Evolutionary conservation across 148 eudicot species (phyloP), one percentile per base, ranked within the genome.

Genomic region (Camellia sinensis): DNA sequence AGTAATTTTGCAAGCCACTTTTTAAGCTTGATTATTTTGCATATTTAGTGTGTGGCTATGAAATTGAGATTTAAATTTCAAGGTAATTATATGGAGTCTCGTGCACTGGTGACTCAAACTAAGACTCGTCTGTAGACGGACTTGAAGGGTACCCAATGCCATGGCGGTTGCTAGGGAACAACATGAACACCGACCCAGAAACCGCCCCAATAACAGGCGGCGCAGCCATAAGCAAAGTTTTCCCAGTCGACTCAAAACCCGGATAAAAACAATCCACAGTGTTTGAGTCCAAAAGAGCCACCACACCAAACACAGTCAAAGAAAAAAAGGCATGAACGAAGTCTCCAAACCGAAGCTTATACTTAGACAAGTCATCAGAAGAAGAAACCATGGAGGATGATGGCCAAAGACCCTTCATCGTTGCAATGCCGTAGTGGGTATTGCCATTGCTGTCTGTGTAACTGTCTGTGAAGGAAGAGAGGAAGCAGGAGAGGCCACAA

Each of bases 141-240:
- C 64, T 18, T 17, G 64, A 80, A 62, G 93, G 91, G 82, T 92
- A 87, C 64, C 97, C 97, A 56, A 93, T 91, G 4, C 97, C 97
- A 82, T 94, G 97, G 40, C 98, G 80, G 9, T 82, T 91, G n/a
- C 86, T 87, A 7, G 98, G 97, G 79, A 92, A 94, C 79, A 82
- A n/a, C 18, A 90, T 86, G 40, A 94, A 92, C 41, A 94, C 87
- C 0, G 82, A 71, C 15, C 90, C 82, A 4, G 91, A 79, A 57
- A 91, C 72, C 0, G 88, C 79, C 4, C 97, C 97, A 13, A 92
- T 88, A 46, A 84, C 91, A 4, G 97, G 88, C 1, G 98, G 98
- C 85, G 92, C 73, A 64, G 80, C 91, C 94, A 89, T 87, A 14
- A 92, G 70, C 87, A 92, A 43, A 43, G 80, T 80, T 83, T 84